These are phyloP conservation scores for Suhomyces atakaporum DNA, from an alignment of 1,139 yeast genomes.

Conservation along the genomic window DNA sequence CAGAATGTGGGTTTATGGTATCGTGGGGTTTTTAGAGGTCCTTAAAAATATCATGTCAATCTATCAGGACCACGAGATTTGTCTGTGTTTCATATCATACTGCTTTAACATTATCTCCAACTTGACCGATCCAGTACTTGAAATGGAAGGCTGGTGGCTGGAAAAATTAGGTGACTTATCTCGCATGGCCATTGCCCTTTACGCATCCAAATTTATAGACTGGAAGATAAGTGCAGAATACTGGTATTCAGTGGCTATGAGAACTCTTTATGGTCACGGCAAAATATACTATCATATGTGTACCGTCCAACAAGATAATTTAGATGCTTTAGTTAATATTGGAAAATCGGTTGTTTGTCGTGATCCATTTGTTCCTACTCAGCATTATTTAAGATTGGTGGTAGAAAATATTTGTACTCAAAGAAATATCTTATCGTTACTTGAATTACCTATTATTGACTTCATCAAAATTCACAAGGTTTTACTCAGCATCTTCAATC, in stretches of 20 bases:
- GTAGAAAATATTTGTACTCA: conserved; percentile 78
- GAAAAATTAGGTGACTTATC: conserved; percentile 79
- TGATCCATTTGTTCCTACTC: conserved; percentile 82
- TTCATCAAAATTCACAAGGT: conserved; percentile 68
- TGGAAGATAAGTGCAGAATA: conserved; percentile 79
- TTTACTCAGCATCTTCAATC: conserved; percentile 47
- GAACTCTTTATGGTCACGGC: conserved; percentile 75
- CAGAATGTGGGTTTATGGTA: conserved; percentile 82
- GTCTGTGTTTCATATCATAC: conserved; percentile 50
- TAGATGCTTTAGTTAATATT: conserved; percentile 75
- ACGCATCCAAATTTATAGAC: conserved; percentile 73
- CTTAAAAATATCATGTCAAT: conserved; percentile 69
- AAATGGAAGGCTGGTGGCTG: conserved; percentile 74
- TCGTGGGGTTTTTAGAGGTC: conserved; percentile 77
- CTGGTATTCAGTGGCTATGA: conserved; percentile 74
- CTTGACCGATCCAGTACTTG: conserved; percentile 52
- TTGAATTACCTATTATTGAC: conserved; percentile 64
- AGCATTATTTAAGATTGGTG: conserved; percentile 70
- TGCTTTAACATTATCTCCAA: conserved; percentile 55
- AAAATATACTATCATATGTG: conserved; percentile 81
- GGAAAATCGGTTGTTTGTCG: conserved; percentile 78
- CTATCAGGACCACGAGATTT: conserved; percentile 51
- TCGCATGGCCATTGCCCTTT: conserved; percentile 80
- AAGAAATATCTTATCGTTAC: conserved; percentile 59
- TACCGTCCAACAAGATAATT: conserved; percentile 76